Evolutionary conservation across 768 basidiomycete genomes (phyloP).

Genomic region (Gelatoporia subvermispora): DNA sequence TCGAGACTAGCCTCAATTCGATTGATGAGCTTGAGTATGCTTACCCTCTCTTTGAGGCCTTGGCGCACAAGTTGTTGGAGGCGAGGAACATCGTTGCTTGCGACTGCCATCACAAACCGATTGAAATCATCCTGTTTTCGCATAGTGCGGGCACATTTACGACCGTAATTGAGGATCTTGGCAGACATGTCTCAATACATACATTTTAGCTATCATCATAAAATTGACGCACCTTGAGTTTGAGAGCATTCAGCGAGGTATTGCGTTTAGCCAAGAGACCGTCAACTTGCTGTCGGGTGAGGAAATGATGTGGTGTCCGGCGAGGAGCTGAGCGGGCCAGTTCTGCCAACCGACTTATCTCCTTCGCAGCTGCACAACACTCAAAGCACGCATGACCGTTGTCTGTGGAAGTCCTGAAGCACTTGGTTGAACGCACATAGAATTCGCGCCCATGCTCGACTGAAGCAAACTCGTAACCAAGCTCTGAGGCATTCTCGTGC

Average conservation of each 20-base stretch:
- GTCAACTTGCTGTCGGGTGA: constrained; percentile 2
- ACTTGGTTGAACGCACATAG: constrained; percentile 1
- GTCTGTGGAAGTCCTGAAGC: not conserved
- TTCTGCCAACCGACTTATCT: not conserved
- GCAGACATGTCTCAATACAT: not conserved
- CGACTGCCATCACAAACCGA: constrained; percentile 13
- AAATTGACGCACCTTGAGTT: constrained; percentile 3
- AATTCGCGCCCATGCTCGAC: constrained; percentile 4
- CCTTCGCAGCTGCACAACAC: not conserved
- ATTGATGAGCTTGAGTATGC: constrained; percentile 12
- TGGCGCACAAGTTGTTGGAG: constrained; percentile 24
- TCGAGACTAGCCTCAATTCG: constrained; percentile 9
- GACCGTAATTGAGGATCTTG: constrained; percentile 6
- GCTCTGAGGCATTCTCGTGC: not conserved
- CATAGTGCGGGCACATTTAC: not conserved
- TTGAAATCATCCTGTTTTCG: not conserved
- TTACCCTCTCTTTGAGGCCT: constrained; percentile 10
- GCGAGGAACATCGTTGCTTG: constrained; percentile 20
- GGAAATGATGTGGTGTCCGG: constrained; percentile 4
- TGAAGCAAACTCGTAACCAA: constrained; percentile 2
- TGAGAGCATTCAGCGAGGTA: not conserved
- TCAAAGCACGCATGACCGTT: not conserved
- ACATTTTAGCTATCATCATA: no score
- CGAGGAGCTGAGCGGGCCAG: not conserved
- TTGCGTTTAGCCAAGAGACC: not conserved